phyloP scores from a whole-genome alignment of 2,329 filamentous ascomycete genomes.

The Aspergillus clavatus region DNA sequence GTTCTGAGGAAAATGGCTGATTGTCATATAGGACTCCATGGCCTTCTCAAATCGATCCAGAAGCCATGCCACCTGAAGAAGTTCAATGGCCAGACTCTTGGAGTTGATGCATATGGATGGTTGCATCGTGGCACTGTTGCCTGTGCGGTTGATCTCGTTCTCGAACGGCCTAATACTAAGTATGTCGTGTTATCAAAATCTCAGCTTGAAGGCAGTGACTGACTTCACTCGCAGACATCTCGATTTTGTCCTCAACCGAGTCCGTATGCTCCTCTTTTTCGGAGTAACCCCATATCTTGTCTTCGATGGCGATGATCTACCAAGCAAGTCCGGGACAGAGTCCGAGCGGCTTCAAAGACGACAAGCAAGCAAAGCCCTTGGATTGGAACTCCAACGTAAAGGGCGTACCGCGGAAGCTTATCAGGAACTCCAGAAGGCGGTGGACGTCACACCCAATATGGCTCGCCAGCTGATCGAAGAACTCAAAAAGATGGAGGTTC shows the following conservation, averaged over 20 bases:
- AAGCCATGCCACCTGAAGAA: constrained; percentile 81
- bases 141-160: constrained; percentile 84
- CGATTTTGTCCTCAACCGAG: constrained; percentile 82
- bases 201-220: constrained; percentile 51
- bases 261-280: constrained; percentile 90
- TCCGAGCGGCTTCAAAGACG: constrained; percentile 68
- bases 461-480: constrained; percentile 86
- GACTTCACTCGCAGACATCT: constrained; percentile 62
- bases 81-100: constrained; percentile 80
- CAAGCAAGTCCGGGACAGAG: constrained; percentile 88
- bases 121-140: constrained; percentile 87
- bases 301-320: constrained; percentile 92
- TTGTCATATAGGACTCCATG: constrained; percentile 64
- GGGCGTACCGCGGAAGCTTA: constrained; percentile 78
- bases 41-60: constrained; percentile 93
- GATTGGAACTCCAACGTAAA: constrained; percentile 72
- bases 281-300: constrained; percentile 91
- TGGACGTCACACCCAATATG: constrained; percentile 96
- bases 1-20: constrained; percentile 6
- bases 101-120: constrained; percentile 98
- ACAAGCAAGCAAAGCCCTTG: constrained; percentile 69
- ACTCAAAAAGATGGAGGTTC: constrained; percentile 70
- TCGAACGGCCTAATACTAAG: constrained; percentile 83
- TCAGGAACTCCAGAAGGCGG: constrained; percentile 84
- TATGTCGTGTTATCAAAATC: constrained; percentile 40